These are phyloP conservation scores for Gossypium rotundifolium DNA, from an alignment of 345 rosid genomes.

Conservation along the genomic window DNA sequence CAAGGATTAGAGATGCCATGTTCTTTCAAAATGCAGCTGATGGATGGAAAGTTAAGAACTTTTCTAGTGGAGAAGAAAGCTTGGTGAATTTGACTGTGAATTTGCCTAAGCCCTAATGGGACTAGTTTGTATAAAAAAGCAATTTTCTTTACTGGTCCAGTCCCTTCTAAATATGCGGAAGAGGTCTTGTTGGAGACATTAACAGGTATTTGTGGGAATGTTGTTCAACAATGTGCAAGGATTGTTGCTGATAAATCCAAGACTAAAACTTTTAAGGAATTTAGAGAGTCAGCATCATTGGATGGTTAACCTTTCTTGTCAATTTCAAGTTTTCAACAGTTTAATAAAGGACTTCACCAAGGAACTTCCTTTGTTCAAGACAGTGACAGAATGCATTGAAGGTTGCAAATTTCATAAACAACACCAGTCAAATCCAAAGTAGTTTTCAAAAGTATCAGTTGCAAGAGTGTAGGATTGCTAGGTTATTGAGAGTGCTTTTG, in stretches of 20 bases:
- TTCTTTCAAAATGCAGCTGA: slow-evolving; percentile 88
- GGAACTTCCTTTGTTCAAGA: slow-evolving; percentile 73
- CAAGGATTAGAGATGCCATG: slow-evolving; percentile 87
- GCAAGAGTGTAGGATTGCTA: slow-evolving; percentile 62
- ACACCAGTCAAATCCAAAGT: no score
- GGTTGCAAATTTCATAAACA: slow-evolving; percentile 69
- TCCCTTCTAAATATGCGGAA: slow-evolving; percentile 80
- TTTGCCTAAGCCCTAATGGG: slow-evolving; percentile 97
- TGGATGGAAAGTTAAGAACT: slow-evolving; percentile 70
- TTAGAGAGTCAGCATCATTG: slow-evolving; percentile 89
- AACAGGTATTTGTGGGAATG: slow-evolving; percentile 73
- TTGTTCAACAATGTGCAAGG: slow-evolving; percentile 84
- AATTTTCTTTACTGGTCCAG: slow-evolving; percentile 55
- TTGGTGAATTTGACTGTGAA: slow-evolving; percentile 77
- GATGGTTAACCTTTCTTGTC: slow-evolving; percentile 97
- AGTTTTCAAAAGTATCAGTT: no score
- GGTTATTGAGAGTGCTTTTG: slow-evolving; percentile 57
- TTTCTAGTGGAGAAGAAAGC: slow-evolving; percentile 38
- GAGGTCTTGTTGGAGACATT: slow-evolving; percentile 82
- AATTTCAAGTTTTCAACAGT: slow-evolving; percentile 69
- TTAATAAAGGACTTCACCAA: slow-evolving; percentile 73
- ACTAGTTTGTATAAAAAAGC: slow-evolving; percentile 82
- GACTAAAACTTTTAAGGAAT: slow-evolving; percentile 68
- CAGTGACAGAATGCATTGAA: slow-evolving; percentile 59
- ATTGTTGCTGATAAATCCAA: slow-evolving; percentile 87